Conservation (phyloP, 108 stramenopile species). For the Nitzschia sp. region DNA sequence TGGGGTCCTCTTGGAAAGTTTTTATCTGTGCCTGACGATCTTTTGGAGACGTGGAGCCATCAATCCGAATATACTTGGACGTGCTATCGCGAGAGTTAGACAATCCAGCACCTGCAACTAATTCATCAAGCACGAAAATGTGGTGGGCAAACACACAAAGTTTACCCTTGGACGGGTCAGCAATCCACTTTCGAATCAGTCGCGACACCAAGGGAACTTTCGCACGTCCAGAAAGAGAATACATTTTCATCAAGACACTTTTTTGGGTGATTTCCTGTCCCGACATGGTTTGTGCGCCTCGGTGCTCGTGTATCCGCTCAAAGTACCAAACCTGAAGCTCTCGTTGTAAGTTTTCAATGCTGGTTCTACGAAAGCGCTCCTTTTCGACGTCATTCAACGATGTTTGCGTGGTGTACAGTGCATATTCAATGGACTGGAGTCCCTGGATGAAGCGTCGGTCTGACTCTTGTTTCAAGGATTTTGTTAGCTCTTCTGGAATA, state of each 20-base stretch:
- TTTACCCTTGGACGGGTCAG: conserved; percentile 83
- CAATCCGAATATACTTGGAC: conserved; percentile 86
- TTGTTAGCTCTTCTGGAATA: neutral
- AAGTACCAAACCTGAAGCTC: conserved; percentile 22
- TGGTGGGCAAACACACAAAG: conserved; percentile 97
- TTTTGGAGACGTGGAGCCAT: conserved; percentile 85
- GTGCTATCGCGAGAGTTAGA: conserved; percentile 45
- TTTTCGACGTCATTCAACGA: conserved; percentile 11
- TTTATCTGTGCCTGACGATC: conserved; percentile 90
- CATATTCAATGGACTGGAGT: conserved; percentile 4
- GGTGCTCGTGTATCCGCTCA: conserved; percentile 18
- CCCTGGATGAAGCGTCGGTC: conserved; percentile 8
- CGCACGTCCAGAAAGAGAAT: conserved; percentile 73
- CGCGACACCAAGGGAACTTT: conserved; percentile 74
- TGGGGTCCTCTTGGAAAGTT: conserved; percentile 87
- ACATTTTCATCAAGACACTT: conserved; percentile 79
- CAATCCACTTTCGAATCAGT: conserved; percentile 67
- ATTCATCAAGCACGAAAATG: conserved; percentile 81
- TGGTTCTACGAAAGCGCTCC: neutral
- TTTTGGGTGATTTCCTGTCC: conserved; percentile 48
- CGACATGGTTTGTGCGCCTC: conserved; percentile 4
- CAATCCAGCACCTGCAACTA: conserved; percentile 51
- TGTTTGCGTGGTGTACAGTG: neutral
- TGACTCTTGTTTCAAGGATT: conserved; percentile 7
- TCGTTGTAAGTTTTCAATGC: neutral